Evolutionary conservation across 306 rosid species (phyloP), one percentile per base, ranked within the genome.

Genomic region (Prunus mongolica): DNA sequence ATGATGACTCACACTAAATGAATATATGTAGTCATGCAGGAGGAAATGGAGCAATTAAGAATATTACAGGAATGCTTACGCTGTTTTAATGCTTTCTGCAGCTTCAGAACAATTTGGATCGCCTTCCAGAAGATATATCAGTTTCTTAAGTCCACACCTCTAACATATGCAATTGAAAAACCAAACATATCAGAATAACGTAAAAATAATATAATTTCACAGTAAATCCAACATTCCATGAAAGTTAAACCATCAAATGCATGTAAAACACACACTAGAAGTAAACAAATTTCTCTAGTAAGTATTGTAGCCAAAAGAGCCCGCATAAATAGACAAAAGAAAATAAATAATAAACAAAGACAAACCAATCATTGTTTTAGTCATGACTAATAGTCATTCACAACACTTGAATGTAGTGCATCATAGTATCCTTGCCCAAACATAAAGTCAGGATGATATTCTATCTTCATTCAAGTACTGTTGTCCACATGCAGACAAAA

Each of bases 91-190:
- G 88, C 97, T 92, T 78, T 94, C 98, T 10, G 98, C 89, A 50
- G 93, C 97, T 87, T 94, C 97, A 44, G 95, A 90, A 80, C 91
- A 68, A 89, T 94, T 92, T 76, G 96, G 95, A 75, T 94, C 98
- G 58, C 98, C 98, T 86, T 95, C 97, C 80, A 95, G 95, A 10
- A 95, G 91, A 90, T 95, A 95, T 82, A 95, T 90, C 88, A 92
- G 84, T 85, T 88, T 95, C 84, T 87, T 91, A 71, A 95, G 85
- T 71, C 98, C 98, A 79, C 96, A 95, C 82, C 98, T 90, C 98
- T 92, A 58, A 62, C 79, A 81, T 66, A 66, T 34, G 73, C 82
- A 86, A 79, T 41, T 72, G 22, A 68, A 83, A 54, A 55, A 73
- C 41, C 28, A 25, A 71, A 79, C 46, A 76, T 12, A 46, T 84